Evolutionary conservation across 1,139 yeast genomes (phyloP).

Genomic region (Saccharomyces hybrid): DNA sequence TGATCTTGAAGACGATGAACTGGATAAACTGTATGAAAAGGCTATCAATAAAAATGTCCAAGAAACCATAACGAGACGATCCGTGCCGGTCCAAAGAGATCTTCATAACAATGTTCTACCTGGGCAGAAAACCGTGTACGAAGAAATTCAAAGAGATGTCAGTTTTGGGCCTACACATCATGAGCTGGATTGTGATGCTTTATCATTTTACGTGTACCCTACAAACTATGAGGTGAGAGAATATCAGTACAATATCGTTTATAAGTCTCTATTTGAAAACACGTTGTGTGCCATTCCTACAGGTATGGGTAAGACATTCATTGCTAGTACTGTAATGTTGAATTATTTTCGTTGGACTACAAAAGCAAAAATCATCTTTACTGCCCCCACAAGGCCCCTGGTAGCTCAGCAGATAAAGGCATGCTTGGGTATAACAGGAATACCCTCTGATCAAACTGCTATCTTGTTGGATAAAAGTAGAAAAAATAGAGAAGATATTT

Average conservation of each 20-base stretch:
- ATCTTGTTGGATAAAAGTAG: slow-evolving; percentile 68
- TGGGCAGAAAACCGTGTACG: slow-evolving; percentile 30
- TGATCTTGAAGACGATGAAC: slow-evolving; percentile 31
- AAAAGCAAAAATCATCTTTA: slow-evolving; percentile 69
- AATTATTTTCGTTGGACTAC: slow-evolving; percentile 84
- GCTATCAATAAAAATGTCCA: slow-evolving; percentile 31
- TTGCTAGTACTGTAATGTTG: slow-evolving; percentile 89
- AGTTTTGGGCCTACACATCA: slow-evolving; percentile 46
- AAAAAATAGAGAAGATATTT: slow-evolving; percentile 59
- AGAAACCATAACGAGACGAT: slow-evolving; percentile 27
- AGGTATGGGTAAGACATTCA: slow-evolving; percentile 94
- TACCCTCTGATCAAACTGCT: slow-evolving; percentile 69
- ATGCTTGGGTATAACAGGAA: slow-evolving; percentile 81
- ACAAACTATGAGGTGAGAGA: slow-evolving; percentile 77
- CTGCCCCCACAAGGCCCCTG: slow-evolving; percentile 96
- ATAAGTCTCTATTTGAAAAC: slow-evolving; percentile 64
- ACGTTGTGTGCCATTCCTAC: slow-evolving; percentile 89
- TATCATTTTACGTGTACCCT: slow-evolving; percentile 68
- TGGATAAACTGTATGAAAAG: slow-evolving; percentile 28
- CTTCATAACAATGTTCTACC: slow-evolving; percentile 31
- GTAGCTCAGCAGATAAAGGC: slow-evolving; percentile 97
- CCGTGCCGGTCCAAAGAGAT: slow-evolving; percentile 33
- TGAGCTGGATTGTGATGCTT: slow-evolving; percentile 34
- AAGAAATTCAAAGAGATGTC: slow-evolving; percentile 31
- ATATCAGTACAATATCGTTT: slow-evolving; percentile 78